Base-by-base conservation (phyloP, 495 filamentous ascomycete species). In the Aspergillus heteromorphus region DNA sequence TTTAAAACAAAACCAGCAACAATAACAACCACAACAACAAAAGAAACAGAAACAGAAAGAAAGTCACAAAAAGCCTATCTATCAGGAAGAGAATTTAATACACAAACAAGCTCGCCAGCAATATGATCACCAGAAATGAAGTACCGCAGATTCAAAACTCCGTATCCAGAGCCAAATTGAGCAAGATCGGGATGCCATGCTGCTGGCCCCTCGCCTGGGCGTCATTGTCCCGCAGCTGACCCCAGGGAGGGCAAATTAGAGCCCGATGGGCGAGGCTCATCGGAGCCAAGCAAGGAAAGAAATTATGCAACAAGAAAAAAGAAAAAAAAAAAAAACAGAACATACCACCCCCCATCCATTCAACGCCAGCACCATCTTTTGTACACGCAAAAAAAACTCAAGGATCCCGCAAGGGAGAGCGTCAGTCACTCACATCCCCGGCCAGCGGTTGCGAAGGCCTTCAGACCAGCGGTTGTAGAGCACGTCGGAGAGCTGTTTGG, bases 391-490 rank as follows among this genome's bases (percentile, higher is more conserved):
- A 55, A 14, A 45, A 48, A 55, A 17, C n/a, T 42, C 38, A n/a
- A n/a, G n/a, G n/a, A n/a, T n/a, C 40, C n/a, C 6, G 25, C 9
- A 25, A 45, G 30, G 25, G 14, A 40, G 40, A 47, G 48, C 9
- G 10, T 13, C 1, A 48, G 11, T 25, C 25, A 6, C 11, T 29
- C 67, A 84, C 17, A 80, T 65, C 29, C 73, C 72, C 16, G 82
- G 80, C 92, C 92, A 98, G 51, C 92, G 78, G 49, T 78, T 81
- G 61, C 85, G 84, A 62, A 97, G 69, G 13, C 89, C 91, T 55
- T 95, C 89, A 1, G 87, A 79, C 93, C 93, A 98, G 19, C 92
- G 81, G 40, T 83, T 77, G 70, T 96, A 97, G 17, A 98, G 79
- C 23, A 96, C 86, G 71, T 97, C 91, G 10, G 88, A 87, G 21